These are phyloP conservation scores for Trichoderma atroviride DNA, from an alignment of 2,329 filamentous ascomycete genomes.

Conservation along the genomic window DNA sequence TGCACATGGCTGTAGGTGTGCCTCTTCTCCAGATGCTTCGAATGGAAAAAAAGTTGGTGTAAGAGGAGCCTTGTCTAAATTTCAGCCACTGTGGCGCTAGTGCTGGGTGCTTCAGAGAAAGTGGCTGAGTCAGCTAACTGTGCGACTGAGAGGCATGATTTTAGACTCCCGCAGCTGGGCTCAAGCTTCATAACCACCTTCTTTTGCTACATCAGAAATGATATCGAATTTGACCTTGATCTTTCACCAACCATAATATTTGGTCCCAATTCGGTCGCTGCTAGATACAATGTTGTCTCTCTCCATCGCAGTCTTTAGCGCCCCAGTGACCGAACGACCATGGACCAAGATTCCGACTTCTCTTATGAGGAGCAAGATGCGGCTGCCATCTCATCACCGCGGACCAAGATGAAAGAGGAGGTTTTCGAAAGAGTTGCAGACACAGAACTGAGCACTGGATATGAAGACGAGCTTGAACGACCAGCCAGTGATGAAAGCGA, in stretches of 20 bases:
- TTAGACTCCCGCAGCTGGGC: neutral
- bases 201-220: neutral
- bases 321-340: conserved; percentile 33
- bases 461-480: neutral
- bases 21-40: neutral
- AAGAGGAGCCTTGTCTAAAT: conserved; percentile 11
- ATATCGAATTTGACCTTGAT: neutral
- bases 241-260: neutral
- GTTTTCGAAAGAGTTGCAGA: neutral
- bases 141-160: neutral
- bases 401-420: conserved; percentile 24
- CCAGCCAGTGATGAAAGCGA: conserved; percentile 1
- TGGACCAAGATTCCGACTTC: conserved; percentile 38
- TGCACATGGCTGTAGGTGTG: conserved; percentile 39
- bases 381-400: conserved; percentile 16
- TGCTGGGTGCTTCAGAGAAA: neutral
- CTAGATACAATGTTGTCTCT: conserved; percentile 37
- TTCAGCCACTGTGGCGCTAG: conserved; percentile 24
- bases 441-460: neutral
- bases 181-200: neutral
- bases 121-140: conserved; percentile 12
- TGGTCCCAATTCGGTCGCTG: conserved; percentile 17
- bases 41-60: conserved; percentile 20
- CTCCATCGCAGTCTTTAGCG: conserved; percentile 29
- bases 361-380: conserved; percentile 27